These are phyloP conservation scores for Pseudogymnoascus sp. DNA, from an alignment of 2,329 filamentous ascomycete genomes.

Conservation along the genomic window DNA sequence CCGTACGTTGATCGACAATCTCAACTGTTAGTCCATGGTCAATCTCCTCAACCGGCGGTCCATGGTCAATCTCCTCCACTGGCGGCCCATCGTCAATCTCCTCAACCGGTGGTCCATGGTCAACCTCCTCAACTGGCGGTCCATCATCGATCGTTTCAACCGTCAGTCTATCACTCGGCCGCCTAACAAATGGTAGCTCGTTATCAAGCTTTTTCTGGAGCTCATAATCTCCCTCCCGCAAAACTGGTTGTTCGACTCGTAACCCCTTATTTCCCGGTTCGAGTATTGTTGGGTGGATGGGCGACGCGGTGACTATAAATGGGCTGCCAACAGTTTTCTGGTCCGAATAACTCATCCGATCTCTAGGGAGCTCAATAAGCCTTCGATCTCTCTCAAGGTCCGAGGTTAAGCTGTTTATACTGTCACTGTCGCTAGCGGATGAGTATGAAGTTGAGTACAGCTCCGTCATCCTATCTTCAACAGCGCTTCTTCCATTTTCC, in stretches of 20 bases:
- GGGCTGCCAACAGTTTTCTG: not conserved
- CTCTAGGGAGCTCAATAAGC: no score
- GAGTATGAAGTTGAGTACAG: no score
- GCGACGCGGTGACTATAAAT: not conserved
- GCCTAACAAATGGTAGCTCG: no score
- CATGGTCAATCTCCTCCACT: no score
- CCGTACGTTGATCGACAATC: not conserved
- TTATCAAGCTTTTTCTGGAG: not conserved
- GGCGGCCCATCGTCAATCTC: not conserved
- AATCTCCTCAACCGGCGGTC: not conserved
- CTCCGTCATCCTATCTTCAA: no score
- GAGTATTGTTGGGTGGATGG: not conserved
- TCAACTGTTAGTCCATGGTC: no score
- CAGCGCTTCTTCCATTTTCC: not conserved
- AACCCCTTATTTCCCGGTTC: not conserved
- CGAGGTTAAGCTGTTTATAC: not conserved
- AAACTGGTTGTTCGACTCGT: not conserved
- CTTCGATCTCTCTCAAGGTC: not conserved
- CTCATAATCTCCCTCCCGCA: not conserved
- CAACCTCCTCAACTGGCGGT: not conserved
- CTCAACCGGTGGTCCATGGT: not conserved
- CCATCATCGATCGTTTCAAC: not conserved
- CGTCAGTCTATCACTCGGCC: not conserved
- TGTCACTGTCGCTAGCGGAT: not conserved
- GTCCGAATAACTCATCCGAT: not conserved